Evolutionary conservation across 495 filamentous ascomycete genomes (phyloP).

Genomic region (Aspergillus nidulans): DNA sequence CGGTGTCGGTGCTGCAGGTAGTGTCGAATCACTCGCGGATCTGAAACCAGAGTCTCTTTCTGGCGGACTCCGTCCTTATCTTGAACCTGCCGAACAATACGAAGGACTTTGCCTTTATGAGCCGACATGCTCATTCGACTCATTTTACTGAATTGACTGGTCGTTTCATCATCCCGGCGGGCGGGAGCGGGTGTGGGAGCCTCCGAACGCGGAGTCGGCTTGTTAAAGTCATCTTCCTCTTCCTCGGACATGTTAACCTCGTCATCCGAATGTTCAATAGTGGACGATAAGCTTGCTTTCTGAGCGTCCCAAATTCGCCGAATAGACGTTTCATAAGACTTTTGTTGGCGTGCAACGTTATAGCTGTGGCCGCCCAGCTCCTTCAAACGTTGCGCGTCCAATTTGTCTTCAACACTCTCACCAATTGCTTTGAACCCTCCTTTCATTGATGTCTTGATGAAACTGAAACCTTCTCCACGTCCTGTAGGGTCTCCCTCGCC

Average conservation of each 20-base stretch:
- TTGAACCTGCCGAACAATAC: conserved; percentile 63
- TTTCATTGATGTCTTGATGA: conserved; percentile 97
- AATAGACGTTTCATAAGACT: conserved; percentile 82
- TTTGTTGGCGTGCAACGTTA: conserved; percentile 90
- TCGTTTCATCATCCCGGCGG: conserved; percentile 69
- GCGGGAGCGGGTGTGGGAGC: conserved; percentile 51
- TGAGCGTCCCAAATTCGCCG: conserved; percentile 87
- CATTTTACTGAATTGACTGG: conserved; percentile 78
- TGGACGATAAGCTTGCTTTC: conserved; percentile 67
- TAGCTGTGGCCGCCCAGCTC: conserved; percentile 93
- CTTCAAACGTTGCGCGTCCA: conserved; percentile 76
- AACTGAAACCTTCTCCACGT: conserved; percentile 88
- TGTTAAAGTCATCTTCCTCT: conserved; percentile 58
- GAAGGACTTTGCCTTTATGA: conserved; percentile 65
- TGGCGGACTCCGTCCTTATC: conserved; percentile 60
- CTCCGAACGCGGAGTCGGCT: conserved; percentile 59
- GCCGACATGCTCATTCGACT: conserved; percentile 69
- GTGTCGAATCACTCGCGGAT: conserved; percentile 68
- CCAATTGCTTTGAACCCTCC: conserved; percentile 90
- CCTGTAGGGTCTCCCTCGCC: conserved; percentile 95
- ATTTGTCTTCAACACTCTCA: conserved; percentile 80
- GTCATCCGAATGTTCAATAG: conserved; percentile 55
- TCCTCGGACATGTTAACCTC: conserved; percentile 66
- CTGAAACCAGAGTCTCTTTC: conserved; percentile 59
- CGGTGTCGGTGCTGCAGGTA: conserved; percentile 52